These are phyloP conservation scores for Toxicodendron radicans DNA, from an alignment of 345 rosid species.

Conservation along the genomic window DNA sequence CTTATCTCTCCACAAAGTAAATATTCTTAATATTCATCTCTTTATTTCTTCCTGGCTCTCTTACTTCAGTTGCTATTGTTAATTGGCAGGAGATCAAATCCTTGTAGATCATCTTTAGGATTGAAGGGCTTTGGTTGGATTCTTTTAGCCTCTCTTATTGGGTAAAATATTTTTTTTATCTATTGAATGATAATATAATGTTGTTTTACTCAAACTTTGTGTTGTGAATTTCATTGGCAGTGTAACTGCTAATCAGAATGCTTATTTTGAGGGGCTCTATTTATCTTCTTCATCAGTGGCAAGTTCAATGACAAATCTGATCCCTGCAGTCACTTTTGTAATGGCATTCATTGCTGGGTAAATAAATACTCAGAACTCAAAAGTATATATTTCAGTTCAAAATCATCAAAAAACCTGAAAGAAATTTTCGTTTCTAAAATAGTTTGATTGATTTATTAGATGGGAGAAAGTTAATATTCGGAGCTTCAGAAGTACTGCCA, in stretches of 20 bases:
- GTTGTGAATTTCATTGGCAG: constrained; percentile 12
- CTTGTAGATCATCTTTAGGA: constrained; percentile 23
- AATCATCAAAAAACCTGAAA: background rate
- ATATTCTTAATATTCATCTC: background rate
- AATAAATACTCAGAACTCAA: background rate
- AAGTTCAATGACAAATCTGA: constrained; percentile 37
- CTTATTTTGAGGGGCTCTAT: constrained; percentile 44
- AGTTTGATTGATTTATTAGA: constrained; percentile 17
- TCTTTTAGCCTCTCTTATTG: constrained; percentile 34
- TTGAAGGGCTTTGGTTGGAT: constrained; percentile 34
- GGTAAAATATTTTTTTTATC: constrained; percentile 17
- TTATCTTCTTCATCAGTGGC: constrained; percentile 40
- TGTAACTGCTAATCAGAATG: constrained; percentile 36
- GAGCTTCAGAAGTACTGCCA: constrained; percentile 31
- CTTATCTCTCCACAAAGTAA: constrained; percentile 33
- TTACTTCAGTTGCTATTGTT: background rate
- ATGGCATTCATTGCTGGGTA: constrained; percentile 40
- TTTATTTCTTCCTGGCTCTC: background rate
- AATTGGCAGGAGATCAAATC: constrained; percentile 22
- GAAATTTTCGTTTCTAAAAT: background rate
- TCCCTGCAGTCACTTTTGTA: constrained; percentile 44
- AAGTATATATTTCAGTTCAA: background rate
- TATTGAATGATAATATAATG: too few species aligned
- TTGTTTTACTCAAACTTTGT: background rate
- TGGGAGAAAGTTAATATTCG: constrained; percentile 37